Evolutionary conservation across 805 yeast species (phyloP).

Genomic region (Candida jianshihensis): DNA sequence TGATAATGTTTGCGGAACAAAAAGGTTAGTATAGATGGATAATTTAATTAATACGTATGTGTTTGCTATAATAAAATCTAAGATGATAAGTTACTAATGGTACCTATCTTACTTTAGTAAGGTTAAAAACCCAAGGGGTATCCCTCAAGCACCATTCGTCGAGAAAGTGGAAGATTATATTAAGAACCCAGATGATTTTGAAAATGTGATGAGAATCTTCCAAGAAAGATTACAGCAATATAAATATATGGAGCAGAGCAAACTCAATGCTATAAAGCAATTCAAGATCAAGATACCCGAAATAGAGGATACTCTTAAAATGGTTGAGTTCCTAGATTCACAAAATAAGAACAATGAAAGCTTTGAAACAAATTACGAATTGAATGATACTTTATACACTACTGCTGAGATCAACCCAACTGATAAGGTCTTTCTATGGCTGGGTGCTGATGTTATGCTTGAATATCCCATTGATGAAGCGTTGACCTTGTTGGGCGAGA

Average conservation of each 20-base stretch:
- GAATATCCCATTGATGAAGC: constrained; percentile 93
- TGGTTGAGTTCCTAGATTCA: constrained; percentile 52
- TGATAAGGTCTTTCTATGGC: constrained; percentile 77
- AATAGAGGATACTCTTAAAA: constrained; percentile 73
- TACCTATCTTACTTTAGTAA: constrained; percentile 4
- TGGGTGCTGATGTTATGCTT: constrained; percentile 97
- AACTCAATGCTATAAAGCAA: constrained; percentile 31
- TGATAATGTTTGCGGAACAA: not conserved
- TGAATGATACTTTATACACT: constrained; percentile 88
- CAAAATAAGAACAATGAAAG: constrained; percentile 35
- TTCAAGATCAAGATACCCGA: constrained; percentile 81
- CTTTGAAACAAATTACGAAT: constrained; percentile 77
- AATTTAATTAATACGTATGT: constrained; percentile 18
- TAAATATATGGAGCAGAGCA: constrained; percentile 65
- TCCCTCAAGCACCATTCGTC: constrained; percentile 93
- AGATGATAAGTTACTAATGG: not conserved
- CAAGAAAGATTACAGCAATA: constrained; percentile 88
- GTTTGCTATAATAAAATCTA: no score
- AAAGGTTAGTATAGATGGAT: constrained; percentile 12
- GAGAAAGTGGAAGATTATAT: constrained; percentile 74
- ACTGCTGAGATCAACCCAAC: constrained; percentile 65
- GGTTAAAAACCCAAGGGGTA: constrained; percentile 79
- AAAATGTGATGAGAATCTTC: constrained; percentile 59
- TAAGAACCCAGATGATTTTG: constrained; percentile 64
- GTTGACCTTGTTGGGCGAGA: constrained; percentile 51